Evolutionary conservation across 139 green algal genomes (phyloP), one percentile per base, ranked within the genome.

Genomic region (Ettlia oleoabundans): DNA sequence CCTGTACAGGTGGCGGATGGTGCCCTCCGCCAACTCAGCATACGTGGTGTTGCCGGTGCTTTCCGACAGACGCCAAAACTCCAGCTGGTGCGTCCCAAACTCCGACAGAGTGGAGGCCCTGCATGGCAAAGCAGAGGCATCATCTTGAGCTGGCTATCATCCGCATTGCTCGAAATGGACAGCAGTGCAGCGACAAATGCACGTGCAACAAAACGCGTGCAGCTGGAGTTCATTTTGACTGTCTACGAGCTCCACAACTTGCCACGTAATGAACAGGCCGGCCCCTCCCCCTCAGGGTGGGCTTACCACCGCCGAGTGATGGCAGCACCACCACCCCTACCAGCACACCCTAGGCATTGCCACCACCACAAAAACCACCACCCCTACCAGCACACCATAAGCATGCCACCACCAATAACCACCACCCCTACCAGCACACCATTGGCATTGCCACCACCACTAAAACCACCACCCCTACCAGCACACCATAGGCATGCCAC

Each of bases 1-100:
- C 43, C 64, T 79, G 47, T 87, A 28, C 38, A 91, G 55, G 10
- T 76, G 40, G 19, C 41, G 30, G 24, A 91, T 78, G n/a, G 74
- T 65, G 18, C 18, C 62, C 61, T 92, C 82, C 32, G 89, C 83
- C 30, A 40, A 64, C 15, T 76, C 8, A 19, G 41, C 68, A 77
- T 93, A 96, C 2, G 81, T 77, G 0, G 24, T 8, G 43, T 89
- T 88, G 32, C 94, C 92, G 13, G 90, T 95, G 30, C 92, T 78
- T 4, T 55, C 30, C 0, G 67, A 89, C 9, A 98, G 89, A 66
- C 90, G 64, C 2, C 86, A 89, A 77, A 97, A 95, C 91, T 98
- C 95, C 32, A 98, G 71, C 53, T 95, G 80, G 67, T 91, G 67
- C 15, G 85, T 86, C 33, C 89, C 89, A 71, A 85, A 83, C 81